These are phyloP conservation scores for Deuterostichococcus epilithicus DNA, from an alignment of 139 green algal genomes.

Conservation along the genomic window DNA sequence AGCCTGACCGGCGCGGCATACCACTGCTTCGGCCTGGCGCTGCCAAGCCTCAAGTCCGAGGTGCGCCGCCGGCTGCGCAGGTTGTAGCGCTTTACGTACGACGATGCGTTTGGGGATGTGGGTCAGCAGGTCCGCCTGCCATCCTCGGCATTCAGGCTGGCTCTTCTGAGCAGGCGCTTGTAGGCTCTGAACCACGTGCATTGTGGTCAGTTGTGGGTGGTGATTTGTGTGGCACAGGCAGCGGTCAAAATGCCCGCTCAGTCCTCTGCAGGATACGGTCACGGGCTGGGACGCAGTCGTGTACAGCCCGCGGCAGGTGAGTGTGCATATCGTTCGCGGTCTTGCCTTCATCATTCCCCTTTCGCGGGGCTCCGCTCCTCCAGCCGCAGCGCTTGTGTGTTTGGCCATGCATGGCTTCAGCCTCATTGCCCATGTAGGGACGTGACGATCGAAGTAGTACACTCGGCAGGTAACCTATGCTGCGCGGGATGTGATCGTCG, in stretches of 20 bases:
- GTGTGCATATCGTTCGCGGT: constrained; percentile 5
- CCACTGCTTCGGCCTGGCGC: neutral
- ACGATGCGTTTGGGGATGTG: no score
- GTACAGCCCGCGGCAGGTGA: neutral
- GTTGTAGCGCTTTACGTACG: neutral
- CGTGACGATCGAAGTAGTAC: neutral
- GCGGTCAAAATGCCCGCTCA: no score
- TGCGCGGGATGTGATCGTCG: constrained; percentile 38
- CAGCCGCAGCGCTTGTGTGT: no score
- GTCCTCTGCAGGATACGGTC: constrained; percentile 7
- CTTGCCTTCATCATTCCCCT: neutral
- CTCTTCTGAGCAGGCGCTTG: no score
- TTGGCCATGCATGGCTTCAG: no score
- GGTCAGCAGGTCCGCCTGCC: no score
- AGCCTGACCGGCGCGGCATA: neutral
- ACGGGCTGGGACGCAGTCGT: constrained; percentile 42
- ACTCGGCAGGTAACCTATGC: constrained; percentile 48
- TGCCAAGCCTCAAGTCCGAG: neutral
- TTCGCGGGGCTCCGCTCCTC: no score
- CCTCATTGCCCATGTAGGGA: no score
- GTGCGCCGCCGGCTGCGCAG: neutral
- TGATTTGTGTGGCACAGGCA: no score
- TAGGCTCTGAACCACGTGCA: no score
- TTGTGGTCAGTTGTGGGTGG: no score
- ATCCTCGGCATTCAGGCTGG: no score